Evolutionary conservation across 305 asterid genomes (phyloP).

Genomic region (Solanum aculeatissimum): DNA sequence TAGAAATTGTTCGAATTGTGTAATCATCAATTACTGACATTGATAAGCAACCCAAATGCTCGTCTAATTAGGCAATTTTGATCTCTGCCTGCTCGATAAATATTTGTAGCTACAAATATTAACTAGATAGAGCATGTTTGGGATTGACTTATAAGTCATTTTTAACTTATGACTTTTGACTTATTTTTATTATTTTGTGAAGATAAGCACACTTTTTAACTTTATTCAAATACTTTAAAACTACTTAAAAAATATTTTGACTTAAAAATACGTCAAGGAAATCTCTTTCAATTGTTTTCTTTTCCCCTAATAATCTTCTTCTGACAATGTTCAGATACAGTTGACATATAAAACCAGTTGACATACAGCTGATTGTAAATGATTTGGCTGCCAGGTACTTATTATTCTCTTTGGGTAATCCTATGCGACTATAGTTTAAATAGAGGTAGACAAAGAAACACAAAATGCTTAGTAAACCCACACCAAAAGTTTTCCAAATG

Average conservation of each 20-base stretch:
- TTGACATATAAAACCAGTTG: neutral
- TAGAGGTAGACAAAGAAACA: neutral
- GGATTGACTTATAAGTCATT: too few relatives aligned
- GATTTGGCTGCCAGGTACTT: neutral
- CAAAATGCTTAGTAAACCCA: neutral
- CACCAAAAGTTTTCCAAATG: neutral
- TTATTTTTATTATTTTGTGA: too few relatives aligned
- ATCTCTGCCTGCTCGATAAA: neutral
- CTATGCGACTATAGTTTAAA: neutral
- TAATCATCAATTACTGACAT: too few relatives aligned
- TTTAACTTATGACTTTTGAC: too few relatives aligned
- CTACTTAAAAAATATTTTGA: too few relatives aligned
- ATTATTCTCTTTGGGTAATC: neutral
- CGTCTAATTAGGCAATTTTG: too few relatives aligned
- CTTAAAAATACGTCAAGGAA: too few relatives aligned
- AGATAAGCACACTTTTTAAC: too few relatives aligned
- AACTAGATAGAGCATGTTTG: neutral
- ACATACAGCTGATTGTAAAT: too few relatives aligned
- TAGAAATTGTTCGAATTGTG: too few relatives aligned
- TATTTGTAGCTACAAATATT: neutral
- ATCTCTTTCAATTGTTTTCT: neutral
- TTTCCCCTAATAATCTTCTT: neutral
- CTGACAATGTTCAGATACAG: neutral
- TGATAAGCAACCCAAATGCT: too few relatives aligned
- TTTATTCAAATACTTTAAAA: too few relatives aligned